These are phyloP conservation scores for Globisporangium okanoganense DNA, from an alignment of 352 stramenopile genomes.

Conservation along the genomic window DNA sequence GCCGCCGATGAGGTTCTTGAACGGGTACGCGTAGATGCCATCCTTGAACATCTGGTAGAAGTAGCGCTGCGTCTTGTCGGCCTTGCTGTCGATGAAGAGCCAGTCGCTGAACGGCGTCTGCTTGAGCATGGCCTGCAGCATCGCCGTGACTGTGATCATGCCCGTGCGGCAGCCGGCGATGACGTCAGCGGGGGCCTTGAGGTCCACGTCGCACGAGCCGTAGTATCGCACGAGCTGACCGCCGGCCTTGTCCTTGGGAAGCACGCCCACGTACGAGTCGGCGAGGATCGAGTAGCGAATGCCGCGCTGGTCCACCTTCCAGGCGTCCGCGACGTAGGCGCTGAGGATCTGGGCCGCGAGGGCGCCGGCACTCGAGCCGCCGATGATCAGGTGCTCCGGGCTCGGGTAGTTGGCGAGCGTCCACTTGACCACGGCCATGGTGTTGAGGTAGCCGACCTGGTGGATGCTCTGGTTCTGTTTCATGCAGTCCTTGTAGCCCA, in stretches of 20 bases:
- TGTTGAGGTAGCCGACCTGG: conserved; percentile 61
- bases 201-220: conserved; percentile 43
- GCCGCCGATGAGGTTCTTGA: conserved; percentile 42
- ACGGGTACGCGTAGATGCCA: conserved; percentile 50
- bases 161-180: conserved; percentile 43
- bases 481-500: conserved; percentile 34
- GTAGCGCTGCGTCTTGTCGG: conserved; percentile 53
- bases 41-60: conserved; percentile 61
- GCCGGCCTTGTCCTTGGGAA: conserved; percentile 42
- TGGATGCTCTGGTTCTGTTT: conserved; percentile 52
- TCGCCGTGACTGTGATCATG: conserved; percentile 36
- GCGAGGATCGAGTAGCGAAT: conserved; percentile 55
- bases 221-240: conserved; percentile 60
- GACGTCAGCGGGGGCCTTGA: conserved; percentile 34
- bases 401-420: conserved; percentile 55
- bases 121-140: conserved; percentile 52
- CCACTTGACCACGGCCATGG: conserved; percentile 59
- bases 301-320: conserved; percentile 49
- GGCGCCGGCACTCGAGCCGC: conserved; percentile 50
- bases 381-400: conserved; percentile 51
- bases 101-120: conserved; percentile 42
- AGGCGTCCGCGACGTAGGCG: conserved; percentile 42
- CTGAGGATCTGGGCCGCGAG: conserved; percentile 48
- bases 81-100: conserved; percentile 66
- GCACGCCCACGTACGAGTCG: conserved; percentile 63